Conservation (phyloP, 176 grass and related monocot genomes). For the Paspalum notatum region DNA sequence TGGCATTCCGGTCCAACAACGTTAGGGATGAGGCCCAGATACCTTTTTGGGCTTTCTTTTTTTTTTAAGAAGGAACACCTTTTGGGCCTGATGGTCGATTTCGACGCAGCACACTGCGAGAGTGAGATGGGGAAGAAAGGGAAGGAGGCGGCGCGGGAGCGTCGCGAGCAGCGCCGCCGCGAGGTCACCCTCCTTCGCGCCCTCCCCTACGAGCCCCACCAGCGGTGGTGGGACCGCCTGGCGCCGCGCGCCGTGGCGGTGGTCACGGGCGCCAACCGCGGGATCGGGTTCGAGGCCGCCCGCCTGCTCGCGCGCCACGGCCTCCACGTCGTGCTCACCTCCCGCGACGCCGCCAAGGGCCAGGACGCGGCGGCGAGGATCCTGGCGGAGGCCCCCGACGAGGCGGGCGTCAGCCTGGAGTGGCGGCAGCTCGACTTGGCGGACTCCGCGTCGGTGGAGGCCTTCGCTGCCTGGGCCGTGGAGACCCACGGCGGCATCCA, state of each 20-base stretch:
- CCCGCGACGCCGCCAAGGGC: conserved; percentile 55
- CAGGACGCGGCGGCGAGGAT: conserved; percentile 34
- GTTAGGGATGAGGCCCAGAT: neutral
- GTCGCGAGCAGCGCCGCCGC: conserved; percentile 65
- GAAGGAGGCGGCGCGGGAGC: conserved; percentile 67
- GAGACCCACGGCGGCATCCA: conserved; percentile 61
- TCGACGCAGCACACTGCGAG: neutral
- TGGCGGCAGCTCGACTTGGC: conserved; percentile 66
- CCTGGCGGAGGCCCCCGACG: conserved; percentile 17
- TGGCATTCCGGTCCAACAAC: too few species aligned
- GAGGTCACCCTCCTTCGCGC: conserved; percentile 67
- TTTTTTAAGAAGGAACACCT: neutral
- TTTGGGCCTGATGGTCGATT: neutral
- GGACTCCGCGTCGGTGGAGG: conserved; percentile 59
- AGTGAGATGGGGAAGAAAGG: conserved; percentile 77
- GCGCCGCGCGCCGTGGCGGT: conserved; percentile 59
- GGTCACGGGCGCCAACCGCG: conserved; percentile 82
- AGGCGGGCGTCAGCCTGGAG: conserved; percentile 34
- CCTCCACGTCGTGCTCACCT: conserved; percentile 75
- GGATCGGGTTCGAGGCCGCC: conserved; percentile 81
- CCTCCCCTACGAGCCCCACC: conserved; percentile 55
- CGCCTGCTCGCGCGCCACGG: conserved; percentile 67
- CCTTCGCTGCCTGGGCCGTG: conserved; percentile 60
- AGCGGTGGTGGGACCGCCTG: conserved; percentile 45
- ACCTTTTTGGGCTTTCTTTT: too few species aligned